phyloP scores from a whole-genome alignment of 148 eudicot species.

The Silene conica region DNA sequence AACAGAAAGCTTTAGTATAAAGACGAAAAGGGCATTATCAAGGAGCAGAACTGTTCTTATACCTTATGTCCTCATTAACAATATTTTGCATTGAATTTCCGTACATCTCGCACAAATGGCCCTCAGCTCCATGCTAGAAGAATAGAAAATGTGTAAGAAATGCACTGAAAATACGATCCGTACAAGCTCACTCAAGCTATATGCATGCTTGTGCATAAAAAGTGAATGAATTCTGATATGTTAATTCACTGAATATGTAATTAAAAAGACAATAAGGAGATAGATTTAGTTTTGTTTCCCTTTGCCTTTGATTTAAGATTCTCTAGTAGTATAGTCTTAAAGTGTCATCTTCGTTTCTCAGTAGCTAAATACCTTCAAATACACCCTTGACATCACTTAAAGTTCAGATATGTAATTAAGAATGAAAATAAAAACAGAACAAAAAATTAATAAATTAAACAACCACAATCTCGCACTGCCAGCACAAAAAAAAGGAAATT shows the following conservation, averaged over 20 bases:
- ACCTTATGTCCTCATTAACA: conserved; percentile 77
- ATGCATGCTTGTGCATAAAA: conserved; percentile 14
- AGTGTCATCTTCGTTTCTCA: not conserved
- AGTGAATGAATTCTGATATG: not conserved
- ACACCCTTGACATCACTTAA: not conserved
- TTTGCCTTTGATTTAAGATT: not conserved
- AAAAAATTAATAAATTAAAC: no score
- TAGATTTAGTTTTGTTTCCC: not conserved
- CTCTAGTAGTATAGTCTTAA: not conserved
- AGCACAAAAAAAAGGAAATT: not conserved
- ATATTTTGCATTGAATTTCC: conserved; percentile 59
- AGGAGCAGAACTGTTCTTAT: conserved; percentile 4
- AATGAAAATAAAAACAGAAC: no score
- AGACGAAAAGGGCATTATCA: conserved; percentile 2
- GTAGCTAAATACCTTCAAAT: not conserved
- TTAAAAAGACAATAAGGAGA: not conserved
- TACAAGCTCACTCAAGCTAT: not conserved
- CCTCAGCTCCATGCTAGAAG: conserved; percentile 87
- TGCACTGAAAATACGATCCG: not conserved
- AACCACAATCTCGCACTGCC: not conserved
- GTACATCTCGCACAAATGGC: conserved; percentile 72
- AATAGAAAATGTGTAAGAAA: conserved; percentile 10
- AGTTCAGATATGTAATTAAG: no score
- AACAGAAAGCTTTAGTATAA: conserved; percentile 19
- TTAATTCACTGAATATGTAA: not conserved